Conservation (phyloP, 1,139 yeast species). For the Fermentozyma sake region DNA sequence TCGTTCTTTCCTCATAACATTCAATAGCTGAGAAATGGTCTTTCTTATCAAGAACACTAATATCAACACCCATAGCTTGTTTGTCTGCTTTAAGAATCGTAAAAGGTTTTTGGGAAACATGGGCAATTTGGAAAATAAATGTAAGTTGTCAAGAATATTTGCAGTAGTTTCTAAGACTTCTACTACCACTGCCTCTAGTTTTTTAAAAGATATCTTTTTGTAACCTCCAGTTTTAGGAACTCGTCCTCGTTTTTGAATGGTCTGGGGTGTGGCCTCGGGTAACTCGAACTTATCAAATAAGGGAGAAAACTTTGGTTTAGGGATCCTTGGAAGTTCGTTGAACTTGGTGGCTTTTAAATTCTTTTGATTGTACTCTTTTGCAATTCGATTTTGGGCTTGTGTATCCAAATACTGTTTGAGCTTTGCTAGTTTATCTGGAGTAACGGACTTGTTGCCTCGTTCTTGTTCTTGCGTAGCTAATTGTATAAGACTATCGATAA, state of each 20-base stretch:
- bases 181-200: slow-evolving; percentile 27
- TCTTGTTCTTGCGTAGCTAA: slow-evolving; percentile 19
- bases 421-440: slow-evolving; percentile 17
- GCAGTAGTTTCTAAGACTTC: slow-evolving; percentile 35
- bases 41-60: slow-evolving; percentile 40
- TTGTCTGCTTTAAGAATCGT: slow-evolving; percentile 38
- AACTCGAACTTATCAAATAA: slow-evolving; percentile 13
- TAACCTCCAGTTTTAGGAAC: slow-evolving; percentile 5
- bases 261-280: slow-evolving; percentile 6
- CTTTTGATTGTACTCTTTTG: too few species aligned
- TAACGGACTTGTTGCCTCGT: slow-evolving; percentile 19
- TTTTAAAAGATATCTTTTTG: slow-evolving; percentile 19
- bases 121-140: slow-evolving; percentile 39
- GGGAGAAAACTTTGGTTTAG: slow-evolving; percentile 16
- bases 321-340: slow-evolving; percentile 9
- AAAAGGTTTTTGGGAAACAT: slow-evolving; percentile 35
- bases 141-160: slow-evolving; percentile 40
- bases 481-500: slow-evolving; percentile 15
- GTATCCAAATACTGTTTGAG: slow-evolving; percentile 9
- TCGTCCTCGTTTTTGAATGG: slow-evolving; percentile 2
- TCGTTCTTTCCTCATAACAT: slow-evolving; percentile 35
- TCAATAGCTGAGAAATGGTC: slow-evolving; percentile 40
- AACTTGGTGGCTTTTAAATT: slow-evolving; percentile 4
- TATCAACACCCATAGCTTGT: slow-evolving; percentile 43
- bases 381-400: not conserved